phyloP scores from a whole-genome alignment of 192 early-diverging fungal species.

The Cetraspora pellucida region DNA sequence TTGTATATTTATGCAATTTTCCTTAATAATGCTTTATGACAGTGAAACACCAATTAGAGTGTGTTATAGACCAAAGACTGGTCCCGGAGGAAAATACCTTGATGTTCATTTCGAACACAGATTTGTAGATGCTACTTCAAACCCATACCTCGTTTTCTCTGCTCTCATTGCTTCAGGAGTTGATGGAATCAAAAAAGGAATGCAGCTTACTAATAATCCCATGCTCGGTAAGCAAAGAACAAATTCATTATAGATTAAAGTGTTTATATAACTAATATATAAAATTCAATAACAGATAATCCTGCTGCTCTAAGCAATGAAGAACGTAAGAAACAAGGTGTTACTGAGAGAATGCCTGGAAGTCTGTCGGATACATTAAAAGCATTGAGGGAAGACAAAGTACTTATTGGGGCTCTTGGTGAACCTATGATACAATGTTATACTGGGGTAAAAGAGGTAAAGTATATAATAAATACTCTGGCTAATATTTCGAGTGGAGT shows the following conservation, averaged over 20 bases:
- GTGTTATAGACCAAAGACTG: background rate
- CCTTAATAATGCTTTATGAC: background rate
- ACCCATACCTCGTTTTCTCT: background rate
- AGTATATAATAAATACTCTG: background rate
- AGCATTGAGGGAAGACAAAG: background rate
- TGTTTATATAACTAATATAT: no score
- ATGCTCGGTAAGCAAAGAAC: no score
- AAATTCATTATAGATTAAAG: no score
- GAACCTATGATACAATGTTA: background rate
- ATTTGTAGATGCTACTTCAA: constrained; percentile 12
- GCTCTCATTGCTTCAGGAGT: background rate
- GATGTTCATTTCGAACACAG: constrained; percentile 16
- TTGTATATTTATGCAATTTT: background rate
- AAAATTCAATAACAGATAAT: background rate
- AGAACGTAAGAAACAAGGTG: background rate
- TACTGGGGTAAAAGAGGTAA: constrained; percentile 14
- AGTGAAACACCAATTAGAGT: constrained; percentile 8
- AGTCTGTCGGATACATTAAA: background rate
- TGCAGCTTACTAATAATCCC: background rate
- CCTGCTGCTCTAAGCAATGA: background rate
- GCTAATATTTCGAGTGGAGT: no score
- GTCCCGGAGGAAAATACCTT: no score
- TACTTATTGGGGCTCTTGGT: background rate
- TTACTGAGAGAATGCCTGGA: constrained; percentile 3
- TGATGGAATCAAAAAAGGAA: constrained; percentile 8